Evolutionary conservation across 2,329 filamentous ascomycete species (phyloP).

Genomic region (Monosporascus sp.): DNA sequence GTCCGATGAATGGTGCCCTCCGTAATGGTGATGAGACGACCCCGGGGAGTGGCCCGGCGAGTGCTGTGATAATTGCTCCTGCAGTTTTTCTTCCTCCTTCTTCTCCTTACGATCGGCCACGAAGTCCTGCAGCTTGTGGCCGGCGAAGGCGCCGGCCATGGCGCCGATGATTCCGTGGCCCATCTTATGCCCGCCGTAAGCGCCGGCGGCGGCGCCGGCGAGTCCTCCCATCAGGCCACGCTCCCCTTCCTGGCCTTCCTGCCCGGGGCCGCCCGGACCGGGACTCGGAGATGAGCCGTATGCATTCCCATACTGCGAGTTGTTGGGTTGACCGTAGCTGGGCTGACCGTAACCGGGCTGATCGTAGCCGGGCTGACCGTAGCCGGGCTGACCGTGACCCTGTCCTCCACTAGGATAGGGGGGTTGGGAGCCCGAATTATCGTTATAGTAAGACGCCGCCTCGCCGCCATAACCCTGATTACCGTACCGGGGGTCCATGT

Average conservation of each 20-base stretch:
- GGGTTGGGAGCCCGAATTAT: slow-evolving; percentile 5
- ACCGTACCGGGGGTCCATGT: slow-evolving; percentile 9
- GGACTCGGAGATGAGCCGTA: slow-evolving; percentile 2
- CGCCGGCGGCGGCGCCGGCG: slow-evolving; percentile 34
- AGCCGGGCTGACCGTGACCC: background rate
- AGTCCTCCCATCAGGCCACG: slow-evolving; percentile 35
- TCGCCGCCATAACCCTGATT: slow-evolving; percentile 8
- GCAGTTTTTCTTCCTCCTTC: slow-evolving; percentile 22
- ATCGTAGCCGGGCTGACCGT: background rate
- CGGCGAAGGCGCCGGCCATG: slow-evolving; percentile 34
- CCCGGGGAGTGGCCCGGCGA: slow-evolving; percentile 3
- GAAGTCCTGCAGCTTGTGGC: slow-evolving; percentile 36
- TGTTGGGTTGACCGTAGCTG: slow-evolving; percentile 4
- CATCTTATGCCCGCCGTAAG: slow-evolving; percentile 34
- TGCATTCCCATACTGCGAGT: slow-evolving; percentile 6
- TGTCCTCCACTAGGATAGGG: slow-evolving; percentile 1
- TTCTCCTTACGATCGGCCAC: slow-evolving; percentile 33
- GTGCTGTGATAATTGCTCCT: slow-evolving; percentile 13
- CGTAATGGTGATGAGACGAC: slow-evolving; percentile 7
- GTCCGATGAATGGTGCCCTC: slow-evolving; percentile 1
- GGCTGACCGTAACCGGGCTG: background rate
- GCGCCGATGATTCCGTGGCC: slow-evolving; percentile 34
- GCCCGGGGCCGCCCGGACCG: slow-evolving; percentile 13
- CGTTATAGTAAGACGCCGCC: slow-evolving; percentile 10
- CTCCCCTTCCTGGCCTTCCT: slow-evolving; percentile 26